A percentile compares a stretch with the other conserved stretches of the same genome.
Conservation (phyloP, 176 grass and related monocot species). For the Oryza coarctata region DNA sequence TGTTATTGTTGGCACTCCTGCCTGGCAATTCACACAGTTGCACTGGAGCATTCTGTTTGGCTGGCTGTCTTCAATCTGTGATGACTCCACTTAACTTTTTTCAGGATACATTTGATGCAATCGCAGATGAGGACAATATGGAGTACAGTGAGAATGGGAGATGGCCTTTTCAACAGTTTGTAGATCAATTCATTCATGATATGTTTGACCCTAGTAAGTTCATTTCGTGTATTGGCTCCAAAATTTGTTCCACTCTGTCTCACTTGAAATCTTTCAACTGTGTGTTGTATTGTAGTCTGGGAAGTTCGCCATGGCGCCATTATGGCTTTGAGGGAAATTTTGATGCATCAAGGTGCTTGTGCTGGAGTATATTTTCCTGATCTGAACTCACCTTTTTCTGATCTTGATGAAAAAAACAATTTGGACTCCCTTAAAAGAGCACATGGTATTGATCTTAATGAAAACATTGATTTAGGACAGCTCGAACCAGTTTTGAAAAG, state of each 20-base stretch:
- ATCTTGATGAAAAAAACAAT: slow-evolving; percentile 62
- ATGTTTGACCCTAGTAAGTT: slow-evolving; percentile 91
- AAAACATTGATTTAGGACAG: slow-evolving; percentile 48
- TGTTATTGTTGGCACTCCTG: slow-evolving; percentile 7
- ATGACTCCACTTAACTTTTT: slow-evolving; percentile 41
- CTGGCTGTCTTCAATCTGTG: background rate
- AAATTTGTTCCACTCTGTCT: slow-evolving; percentile 24
- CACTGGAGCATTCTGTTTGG: background rate
- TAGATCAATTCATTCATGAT: slow-evolving; percentile 98
- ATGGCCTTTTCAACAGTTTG: slow-evolving; percentile 94
- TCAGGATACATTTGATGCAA: slow-evolving; percentile 67
- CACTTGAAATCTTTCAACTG: slow-evolving; percentile 29
- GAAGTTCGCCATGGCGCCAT: slow-evolving; percentile 95
- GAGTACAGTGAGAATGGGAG: slow-evolving; percentile 75
- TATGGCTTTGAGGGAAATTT: slow-evolving; percentile 99
- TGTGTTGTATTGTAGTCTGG: slow-evolving; percentile 69
- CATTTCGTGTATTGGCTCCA: background rate
- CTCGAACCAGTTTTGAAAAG: slow-evolving; percentile 70
- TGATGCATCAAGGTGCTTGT: slow-evolving; percentile 94
- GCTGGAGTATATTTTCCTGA: slow-evolving; percentile 90
- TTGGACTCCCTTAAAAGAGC: slow-evolving; percentile 48
- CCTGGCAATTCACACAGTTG: slow-evolving; percentile 3
- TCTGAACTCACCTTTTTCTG: slow-evolving; percentile 45
- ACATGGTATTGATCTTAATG: slow-evolving; percentile 80
- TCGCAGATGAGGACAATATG: slow-evolving; percentile 61